Evolutionary conservation across 2,329 filamentous ascomycete genomes (phyloP).

Genomic region (Rhexocercosporidium sp.): DNA sequence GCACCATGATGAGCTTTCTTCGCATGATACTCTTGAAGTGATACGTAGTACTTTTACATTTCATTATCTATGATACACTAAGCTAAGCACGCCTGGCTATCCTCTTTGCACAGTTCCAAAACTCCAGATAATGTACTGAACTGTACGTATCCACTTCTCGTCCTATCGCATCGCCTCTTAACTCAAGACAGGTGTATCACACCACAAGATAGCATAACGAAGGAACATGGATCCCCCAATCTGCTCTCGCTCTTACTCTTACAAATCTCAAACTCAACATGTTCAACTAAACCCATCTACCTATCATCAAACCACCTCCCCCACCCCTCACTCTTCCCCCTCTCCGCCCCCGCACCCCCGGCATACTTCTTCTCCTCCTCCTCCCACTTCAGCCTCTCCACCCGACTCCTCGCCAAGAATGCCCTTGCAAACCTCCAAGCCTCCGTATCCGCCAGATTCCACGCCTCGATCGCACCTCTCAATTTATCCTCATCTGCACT

Average conservation of each 20-base stretch:
- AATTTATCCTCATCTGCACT: constrained; percentile 51
- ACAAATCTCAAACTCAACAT: background rate
- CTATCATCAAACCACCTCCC: constrained; percentile 41
- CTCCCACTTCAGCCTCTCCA: constrained; percentile 73
- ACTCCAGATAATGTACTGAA: background rate
- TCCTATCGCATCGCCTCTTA: background rate
- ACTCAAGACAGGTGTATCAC: background rate
- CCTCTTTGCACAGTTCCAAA: background rate
- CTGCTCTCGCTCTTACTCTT: background rate
- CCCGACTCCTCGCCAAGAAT: constrained; percentile 63
- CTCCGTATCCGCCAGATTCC: constrained; percentile 76
- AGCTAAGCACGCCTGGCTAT: background rate
- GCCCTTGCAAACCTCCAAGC: constrained; percentile 77
- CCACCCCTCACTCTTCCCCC: constrained; percentile 35
- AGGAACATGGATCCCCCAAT: constrained; percentile 9
- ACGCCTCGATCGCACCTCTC: constrained; percentile 64
- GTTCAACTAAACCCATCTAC: background rate
- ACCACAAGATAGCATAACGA: constrained; percentile 18
- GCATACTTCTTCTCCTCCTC: constrained; percentile 69
- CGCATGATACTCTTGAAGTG: background rate
- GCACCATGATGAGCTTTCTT: background rate
- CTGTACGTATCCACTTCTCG: background rate
- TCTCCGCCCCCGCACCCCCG: constrained; percentile 58
- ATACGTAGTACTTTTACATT: background rate
- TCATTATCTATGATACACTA: constrained; percentile 2